These are phyloP conservation scores for Saccharomycopsis fermentans DNA, from an alignment of 805 yeast genomes.

Conservation along the genomic window DNA sequence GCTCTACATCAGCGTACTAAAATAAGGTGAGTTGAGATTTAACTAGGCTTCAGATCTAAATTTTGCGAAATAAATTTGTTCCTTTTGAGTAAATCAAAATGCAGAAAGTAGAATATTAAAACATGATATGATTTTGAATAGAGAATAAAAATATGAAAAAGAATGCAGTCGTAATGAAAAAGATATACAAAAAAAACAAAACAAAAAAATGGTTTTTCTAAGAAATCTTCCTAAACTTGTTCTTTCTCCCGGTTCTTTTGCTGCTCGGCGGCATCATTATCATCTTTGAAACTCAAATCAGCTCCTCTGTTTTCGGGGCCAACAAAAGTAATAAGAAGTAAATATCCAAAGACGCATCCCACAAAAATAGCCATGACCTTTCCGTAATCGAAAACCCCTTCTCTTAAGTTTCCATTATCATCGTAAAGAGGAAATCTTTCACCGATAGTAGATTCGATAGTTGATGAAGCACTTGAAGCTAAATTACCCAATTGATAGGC, in stretches of 20 bases:
- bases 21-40: no score
- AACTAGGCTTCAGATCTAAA: no score
- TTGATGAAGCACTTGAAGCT: conserved; percentile 60
- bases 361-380: conserved; percentile 60
- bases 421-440: conserved; percentile 42
- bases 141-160: neutral
- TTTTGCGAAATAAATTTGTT: no score
- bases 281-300: conserved; percentile 10
- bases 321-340: conserved; percentile 36
- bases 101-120: no score
- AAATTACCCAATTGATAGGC: conserved; percentile 66
- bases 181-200: neutral
- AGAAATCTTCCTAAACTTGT: neutral
- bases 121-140: neutral
- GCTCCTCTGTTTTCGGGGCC: conserved; percentile 42
- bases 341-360: conserved; percentile 51
- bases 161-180: neutral
- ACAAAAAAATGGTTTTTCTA: neutral
- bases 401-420: conserved; percentile 23
- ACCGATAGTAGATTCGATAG: conserved; percentile 57
- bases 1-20: no score
- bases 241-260: neutral
- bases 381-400: conserved; percentile 45
- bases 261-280: conserved; percentile 3
- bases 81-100: no score